Evolutionary conservation across 116 monocot species (phyloP).

Genomic region (Cymodocea nodosa): DNA sequence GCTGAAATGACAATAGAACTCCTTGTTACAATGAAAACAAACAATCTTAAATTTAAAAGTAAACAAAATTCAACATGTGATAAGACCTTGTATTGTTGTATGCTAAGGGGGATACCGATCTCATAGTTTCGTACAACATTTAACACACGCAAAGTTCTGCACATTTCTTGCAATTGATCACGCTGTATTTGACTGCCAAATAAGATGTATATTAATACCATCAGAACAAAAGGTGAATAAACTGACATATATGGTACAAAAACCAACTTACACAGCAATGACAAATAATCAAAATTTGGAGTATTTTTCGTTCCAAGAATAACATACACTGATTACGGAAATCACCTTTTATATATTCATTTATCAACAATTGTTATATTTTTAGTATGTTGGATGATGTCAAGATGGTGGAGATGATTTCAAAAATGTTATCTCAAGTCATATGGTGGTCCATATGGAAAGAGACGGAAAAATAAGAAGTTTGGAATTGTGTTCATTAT

Average conservation of each 20-base stretch:
- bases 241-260: not conserved
- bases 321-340: too few relatives aligned
- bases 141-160: constrained; percentile 79
- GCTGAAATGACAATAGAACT: constrained; percentile 33
- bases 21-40: constrained; percentile 3
- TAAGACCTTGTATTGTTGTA: constrained; percentile 88
- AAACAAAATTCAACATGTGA: not conserved
- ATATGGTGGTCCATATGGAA: too few relatives aligned
- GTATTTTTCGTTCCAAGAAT: too few relatives aligned
- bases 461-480: too few relatives aligned
- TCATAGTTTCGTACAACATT: constrained; percentile 88
- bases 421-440: too few relatives aligned
- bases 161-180: constrained; percentile 93
- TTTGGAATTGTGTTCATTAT: too few relatives aligned
- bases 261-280: not conserved
- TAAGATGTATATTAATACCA: constrained; percentile 53
- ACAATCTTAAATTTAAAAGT: not conserved
- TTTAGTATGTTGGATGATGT: too few relatives aligned
- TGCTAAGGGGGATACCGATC: constrained; percentile 91
- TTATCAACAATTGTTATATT: too few relatives aligned
- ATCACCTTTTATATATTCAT: too few relatives aligned
- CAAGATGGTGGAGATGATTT: too few relatives aligned
- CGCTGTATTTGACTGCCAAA: constrained; percentile 92
- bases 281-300: too few relatives aligned
- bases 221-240: not conserved